Conservation (phyloP, 192 early-diverging fungal genomes). For the Gaertneriomyces sp. region DNA sequence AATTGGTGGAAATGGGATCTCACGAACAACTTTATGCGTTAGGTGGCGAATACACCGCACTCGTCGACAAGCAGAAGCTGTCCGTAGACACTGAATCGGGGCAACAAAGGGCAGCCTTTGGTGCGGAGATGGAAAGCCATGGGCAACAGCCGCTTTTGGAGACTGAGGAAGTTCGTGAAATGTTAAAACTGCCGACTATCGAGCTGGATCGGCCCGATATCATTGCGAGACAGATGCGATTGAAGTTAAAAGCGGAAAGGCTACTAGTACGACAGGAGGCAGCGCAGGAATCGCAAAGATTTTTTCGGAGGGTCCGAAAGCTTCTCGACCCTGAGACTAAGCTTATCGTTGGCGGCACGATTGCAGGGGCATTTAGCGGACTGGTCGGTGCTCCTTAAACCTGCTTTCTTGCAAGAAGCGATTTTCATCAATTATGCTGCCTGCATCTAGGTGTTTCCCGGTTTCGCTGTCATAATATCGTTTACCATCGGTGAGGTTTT, state of each 20-base stretch:
- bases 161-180: conserved; percentile 1
- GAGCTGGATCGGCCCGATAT: conserved; percentile 1
- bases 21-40: conserved; percentile 54
- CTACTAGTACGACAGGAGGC: not conserved
- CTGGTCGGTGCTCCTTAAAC: conserved; percentile 1
- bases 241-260: conserved; percentile 25
- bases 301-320: conserved; percentile 4
- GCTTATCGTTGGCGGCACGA: not conserved
- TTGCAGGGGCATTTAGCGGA: conserved; percentile 13
- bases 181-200: not conserved
- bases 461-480: conserved; percentile 13
- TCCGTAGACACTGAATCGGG: conserved; percentile 1
- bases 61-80: conserved; percentile 50
- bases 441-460: conserved; percentile 13
- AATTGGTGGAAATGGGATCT: conserved; percentile 52
- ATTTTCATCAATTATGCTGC: not conserved
- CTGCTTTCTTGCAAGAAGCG: not conserved
- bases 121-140: not conserved
- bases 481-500: conserved; percentile 8
- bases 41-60: conserved; percentile 39
- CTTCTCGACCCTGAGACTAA: not conserved
- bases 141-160: conserved; percentile 1
- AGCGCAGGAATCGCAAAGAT: not conserved
- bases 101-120: not conserved
- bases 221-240: conserved; percentile 28